Conservation (phyloP, 2,329 filamentous ascomycete genomes). For the Parasarocladium wereldwijsianum region DNA sequence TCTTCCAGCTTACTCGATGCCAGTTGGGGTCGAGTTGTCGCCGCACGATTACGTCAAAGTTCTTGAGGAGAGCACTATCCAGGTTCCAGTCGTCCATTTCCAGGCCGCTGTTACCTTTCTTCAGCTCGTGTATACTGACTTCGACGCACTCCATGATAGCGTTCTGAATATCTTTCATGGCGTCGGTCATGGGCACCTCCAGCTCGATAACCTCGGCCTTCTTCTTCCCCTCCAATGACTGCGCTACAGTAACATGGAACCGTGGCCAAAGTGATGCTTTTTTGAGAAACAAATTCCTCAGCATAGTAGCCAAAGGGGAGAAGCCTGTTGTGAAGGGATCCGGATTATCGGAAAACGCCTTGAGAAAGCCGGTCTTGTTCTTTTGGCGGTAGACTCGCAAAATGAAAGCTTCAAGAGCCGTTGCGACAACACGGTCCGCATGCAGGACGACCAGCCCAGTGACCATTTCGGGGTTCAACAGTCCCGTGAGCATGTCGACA, state of each 20-base stretch:
- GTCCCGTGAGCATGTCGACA: conserved; percentile 74
- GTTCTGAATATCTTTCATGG: conserved; percentile 86
- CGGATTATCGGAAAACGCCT: conserved; percentile 88
- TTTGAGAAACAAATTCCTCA: conserved; percentile 76
- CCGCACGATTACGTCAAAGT: conserved; percentile 79
- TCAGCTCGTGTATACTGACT: conserved; percentile 82
- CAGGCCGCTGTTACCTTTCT: conserved; percentile 75
- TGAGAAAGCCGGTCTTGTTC: conserved; percentile 87
- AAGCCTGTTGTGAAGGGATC: conserved; percentile 85
- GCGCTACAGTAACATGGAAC: conserved; percentile 81
- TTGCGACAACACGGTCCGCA: conserved; percentile 74
- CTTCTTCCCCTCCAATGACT: conserved; percentile 78
- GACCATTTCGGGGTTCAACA: conserved; percentile 70
- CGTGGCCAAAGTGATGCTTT: conserved; percentile 86
- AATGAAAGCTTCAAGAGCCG: conserved; percentile 88
- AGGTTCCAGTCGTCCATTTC: conserved; percentile 97
- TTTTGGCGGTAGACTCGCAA: conserved; percentile 84
- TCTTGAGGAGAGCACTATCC: conserved; percentile 81
- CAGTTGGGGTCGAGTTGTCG: conserved; percentile 90
- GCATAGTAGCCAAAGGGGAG: conserved; percentile 73
- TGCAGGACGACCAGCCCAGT: conserved; percentile 81
- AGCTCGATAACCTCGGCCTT: conserved; percentile 96
- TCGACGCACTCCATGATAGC: conserved; percentile 94
- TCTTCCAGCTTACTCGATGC: conserved; percentile 93
- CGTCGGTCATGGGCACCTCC: conserved; percentile 88